Base-by-base conservation (phyloP, 2,329 filamentous ascomycete species). In the Xylaria sp. region DNA sequence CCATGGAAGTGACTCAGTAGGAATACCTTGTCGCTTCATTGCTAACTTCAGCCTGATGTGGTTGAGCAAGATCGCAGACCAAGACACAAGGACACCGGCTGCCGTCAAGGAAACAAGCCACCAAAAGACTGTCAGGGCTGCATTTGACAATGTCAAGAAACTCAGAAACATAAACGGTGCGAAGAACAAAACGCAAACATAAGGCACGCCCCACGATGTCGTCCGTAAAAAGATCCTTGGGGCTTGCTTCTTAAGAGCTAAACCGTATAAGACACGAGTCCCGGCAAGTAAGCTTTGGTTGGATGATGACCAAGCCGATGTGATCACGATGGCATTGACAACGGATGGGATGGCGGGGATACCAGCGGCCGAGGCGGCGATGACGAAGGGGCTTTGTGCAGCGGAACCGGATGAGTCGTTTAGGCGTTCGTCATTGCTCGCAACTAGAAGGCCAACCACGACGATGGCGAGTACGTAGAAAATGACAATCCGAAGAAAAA, bases 321-420 rank as follows among this genome's bases (percentile, higher is more conserved):
- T 90, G 66, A 93, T 81, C 67, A 93, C 88, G 25, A 93, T 81
- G 35, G 89, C 90, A 73, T 94, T 94, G 75, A 93, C 87, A 56
- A 93, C 84, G 5, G 86, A 87, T 0, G 89, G 88, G 4, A 93
- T 83, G 6, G 83, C 87, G 4, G 79, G 81, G 59, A 93, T 87
- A 0, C 88, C 86, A 2, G 90, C 90, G 29, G 85, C 83, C 10
- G 83, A 81, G 37, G 89, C 87, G 17, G 90, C 90, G 64, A 93
- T 90, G 61, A 93, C 90, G 69, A 88, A 91, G 10, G 88, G 89
- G 72, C 75, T 67, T 70, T 83, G 79, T 1, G 81, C 81, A 2
- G 83, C 80, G 21, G 74, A 78, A 33, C 79, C 81, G 31, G 75
- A 78, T n/a, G 73, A 72, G 48, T 78, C 70, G 68, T 80, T 73